A percentile compares a stretch with the other conserved stretches of the same genome.
phyloP scores from a whole-genome alignment of 2,329 filamentous ascomycete species.

The Trichoderma sp. region DNA sequence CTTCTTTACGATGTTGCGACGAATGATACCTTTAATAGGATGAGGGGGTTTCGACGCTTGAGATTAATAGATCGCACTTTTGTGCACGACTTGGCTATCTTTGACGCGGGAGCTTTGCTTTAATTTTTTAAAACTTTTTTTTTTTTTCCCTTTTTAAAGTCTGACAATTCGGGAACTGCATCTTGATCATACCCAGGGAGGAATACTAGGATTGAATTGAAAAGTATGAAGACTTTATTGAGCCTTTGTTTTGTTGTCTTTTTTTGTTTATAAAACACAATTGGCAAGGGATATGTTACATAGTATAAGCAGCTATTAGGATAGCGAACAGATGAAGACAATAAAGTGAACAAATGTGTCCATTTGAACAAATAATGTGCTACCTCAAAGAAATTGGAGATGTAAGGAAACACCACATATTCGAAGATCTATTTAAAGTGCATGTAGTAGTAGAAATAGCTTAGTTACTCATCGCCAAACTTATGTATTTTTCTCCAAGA shows the following conservation, averaged over 20 bases:
- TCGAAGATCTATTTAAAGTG: not conserved
- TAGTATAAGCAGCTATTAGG: not conserved
- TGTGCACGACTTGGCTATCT: slow-evolving; percentile 15
- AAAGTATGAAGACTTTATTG: slow-evolving; percentile 6
- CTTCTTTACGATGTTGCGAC: slow-evolving; percentile 4
- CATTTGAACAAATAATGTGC: not conserved
- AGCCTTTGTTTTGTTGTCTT: slow-evolving; percentile 5
- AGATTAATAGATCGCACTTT: not conserved
- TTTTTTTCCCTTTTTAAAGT: not conserved
- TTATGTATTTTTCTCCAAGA: no score
- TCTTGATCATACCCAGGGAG: slow-evolving; percentile 23
- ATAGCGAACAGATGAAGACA: slow-evolving; percentile 4
- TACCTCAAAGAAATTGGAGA: not conserved
- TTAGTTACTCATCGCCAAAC: not conserved
- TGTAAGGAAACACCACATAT: not conserved
- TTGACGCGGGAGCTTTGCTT: not conserved
- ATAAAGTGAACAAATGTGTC: not conserved
- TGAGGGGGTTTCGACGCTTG: not conserved
- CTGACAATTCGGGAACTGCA: slow-evolving; percentile 4
- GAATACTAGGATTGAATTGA: slow-evolving; percentile 12
- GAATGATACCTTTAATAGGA: not conserved
- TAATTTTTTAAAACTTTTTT: not conserved
- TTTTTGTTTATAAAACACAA: not conserved
- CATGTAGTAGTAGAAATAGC: not conserved
- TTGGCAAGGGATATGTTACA: slow-evolving; percentile 14